phyloP scores from a whole-genome alignment of 139 green algal species.

The Volvox africanus region DNA sequence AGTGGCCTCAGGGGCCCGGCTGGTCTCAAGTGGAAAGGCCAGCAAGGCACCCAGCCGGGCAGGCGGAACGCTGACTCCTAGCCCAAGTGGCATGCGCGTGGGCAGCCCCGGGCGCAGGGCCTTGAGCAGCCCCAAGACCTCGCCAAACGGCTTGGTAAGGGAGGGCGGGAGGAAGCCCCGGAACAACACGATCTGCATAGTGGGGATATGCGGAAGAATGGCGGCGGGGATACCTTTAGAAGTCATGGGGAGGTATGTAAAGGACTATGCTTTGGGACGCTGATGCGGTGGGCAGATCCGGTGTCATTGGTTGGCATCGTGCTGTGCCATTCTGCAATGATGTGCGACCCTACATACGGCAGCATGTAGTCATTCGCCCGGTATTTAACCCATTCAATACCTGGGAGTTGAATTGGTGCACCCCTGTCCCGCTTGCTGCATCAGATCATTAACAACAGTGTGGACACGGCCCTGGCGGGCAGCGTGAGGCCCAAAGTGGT shows the following conservation, averaged over 20 bases:
- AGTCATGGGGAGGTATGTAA: not conserved
- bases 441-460: slow-evolving; percentile 46
- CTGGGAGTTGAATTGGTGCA: too few species aligned
- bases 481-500: slow-evolving; percentile 54
- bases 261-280: not conserved
- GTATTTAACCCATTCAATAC: too few species aligned
- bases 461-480: slow-evolving; percentile 52
- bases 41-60: not conserved
- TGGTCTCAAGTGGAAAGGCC: not conserved
- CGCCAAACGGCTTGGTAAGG: slow-evolving; percentile 26
- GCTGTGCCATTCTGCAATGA: too few species aligned
- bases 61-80: not conserved
- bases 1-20: not conserved
- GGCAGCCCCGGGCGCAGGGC: not conserved
- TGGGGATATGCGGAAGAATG: too few species aligned
- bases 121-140: slow-evolving; percentile 9
- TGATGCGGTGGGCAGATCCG: too few species aligned
- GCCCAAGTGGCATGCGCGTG: not conserved
- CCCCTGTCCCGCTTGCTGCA: too few species aligned
- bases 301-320: too few species aligned
- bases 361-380: too few species aligned
- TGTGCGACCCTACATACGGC: too few species aligned
- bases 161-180: too few species aligned
- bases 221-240: not conserved
- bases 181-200: not conserved